Percentiles rank a stretch among this genome's conserved stretches.
phyloP scores from a whole-genome alignment of 2,329 filamentous ascomycete genomes.

The Periconia digitata region DNA sequence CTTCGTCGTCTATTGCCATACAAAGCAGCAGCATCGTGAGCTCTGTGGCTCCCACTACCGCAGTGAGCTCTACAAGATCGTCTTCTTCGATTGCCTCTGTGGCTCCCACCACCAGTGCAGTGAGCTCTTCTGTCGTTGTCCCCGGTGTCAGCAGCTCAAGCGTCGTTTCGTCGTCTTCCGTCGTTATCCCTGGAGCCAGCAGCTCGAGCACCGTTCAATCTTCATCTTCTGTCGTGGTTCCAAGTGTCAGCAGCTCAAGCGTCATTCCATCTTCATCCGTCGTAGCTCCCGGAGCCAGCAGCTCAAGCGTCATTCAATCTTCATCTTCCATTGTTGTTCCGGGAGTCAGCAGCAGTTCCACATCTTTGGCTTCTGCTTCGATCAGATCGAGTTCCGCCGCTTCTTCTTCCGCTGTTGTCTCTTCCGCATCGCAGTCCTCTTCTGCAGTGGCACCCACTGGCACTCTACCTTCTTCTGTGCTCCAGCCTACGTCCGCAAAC shows the following conservation, averaged over 20 bases:
- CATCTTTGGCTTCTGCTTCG: neutral
- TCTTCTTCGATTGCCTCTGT: neutral
- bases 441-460: slow-evolving; percentile 6
- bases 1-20: neutral
- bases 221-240: neutral
- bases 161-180: neutral
- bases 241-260: slow-evolving; percentile 1
- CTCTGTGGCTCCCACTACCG: neutral
- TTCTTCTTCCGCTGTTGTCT: neutral
- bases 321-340: neutral
- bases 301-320: too few species aligned
- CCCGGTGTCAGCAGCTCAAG: slow-evolving; percentile 1
- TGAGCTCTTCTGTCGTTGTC: neutral
- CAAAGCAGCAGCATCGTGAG: neutral
- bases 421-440: neutral
- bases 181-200: neutral
- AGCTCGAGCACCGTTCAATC: too few species aligned
- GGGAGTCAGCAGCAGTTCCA: neutral
- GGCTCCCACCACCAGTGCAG: neutral
- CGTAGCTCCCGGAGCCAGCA: neutral
- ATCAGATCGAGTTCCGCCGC: neutral
- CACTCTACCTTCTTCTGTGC: slow-evolving; percentile 5
- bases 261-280: slow-evolving; percentile 1
- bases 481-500: slow-evolving; percentile 6
- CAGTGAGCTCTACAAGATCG: neutral